phyloP scores from a whole-genome alignment of 768 basidiomycete genomes.

The Trametes cubensis region DNA sequence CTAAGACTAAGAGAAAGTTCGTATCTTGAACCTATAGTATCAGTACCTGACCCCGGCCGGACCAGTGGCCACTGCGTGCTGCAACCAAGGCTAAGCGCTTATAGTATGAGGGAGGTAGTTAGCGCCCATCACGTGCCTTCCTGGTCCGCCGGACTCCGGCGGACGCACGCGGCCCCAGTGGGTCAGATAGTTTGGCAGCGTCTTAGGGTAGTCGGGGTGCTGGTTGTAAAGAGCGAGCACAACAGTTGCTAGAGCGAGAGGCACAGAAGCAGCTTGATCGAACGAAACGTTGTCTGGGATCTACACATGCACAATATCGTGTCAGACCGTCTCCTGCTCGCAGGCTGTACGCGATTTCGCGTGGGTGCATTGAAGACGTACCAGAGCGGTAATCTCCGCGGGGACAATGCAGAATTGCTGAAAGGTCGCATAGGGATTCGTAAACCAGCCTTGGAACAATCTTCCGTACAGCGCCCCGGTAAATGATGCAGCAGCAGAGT shows the following conservation, averaged over 20 bases:
- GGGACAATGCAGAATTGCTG: slow-evolving; percentile 34
- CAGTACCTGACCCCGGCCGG: no score
- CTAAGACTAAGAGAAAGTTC: no score
- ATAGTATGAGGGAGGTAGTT: no score
- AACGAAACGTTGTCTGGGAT: slow-evolving; percentile 35
- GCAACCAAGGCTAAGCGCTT: no score
- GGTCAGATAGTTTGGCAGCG: no score
- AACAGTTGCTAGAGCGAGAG: slow-evolving; percentile 35
- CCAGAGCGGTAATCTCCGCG: slow-evolving; percentile 31
- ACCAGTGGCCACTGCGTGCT: no score
- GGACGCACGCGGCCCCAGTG: no score
- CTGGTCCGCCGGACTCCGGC: no score
- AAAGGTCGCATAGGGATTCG: slow-evolving; percentile 13
- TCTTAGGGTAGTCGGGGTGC: slow-evolving; percentile 16
- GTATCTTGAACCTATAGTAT: no score
- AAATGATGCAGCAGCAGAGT: neutral
- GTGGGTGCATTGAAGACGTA: neutral
- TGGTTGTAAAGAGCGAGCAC: slow-evolving; percentile 34
- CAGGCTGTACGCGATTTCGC: slow-evolving; percentile 22
- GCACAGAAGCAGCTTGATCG: slow-evolving; percentile 36
- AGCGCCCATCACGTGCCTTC: no score
- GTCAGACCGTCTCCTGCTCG: slow-evolving; percentile 25
- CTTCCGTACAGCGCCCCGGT: neutral
- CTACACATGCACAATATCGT: slow-evolving; percentile 23
- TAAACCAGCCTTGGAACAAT: slow-evolving; percentile 13